phyloP scores from a whole-genome alignment of 1,284 basidiomycete species.

The Sanguinoderma infundibulare region DNA sequence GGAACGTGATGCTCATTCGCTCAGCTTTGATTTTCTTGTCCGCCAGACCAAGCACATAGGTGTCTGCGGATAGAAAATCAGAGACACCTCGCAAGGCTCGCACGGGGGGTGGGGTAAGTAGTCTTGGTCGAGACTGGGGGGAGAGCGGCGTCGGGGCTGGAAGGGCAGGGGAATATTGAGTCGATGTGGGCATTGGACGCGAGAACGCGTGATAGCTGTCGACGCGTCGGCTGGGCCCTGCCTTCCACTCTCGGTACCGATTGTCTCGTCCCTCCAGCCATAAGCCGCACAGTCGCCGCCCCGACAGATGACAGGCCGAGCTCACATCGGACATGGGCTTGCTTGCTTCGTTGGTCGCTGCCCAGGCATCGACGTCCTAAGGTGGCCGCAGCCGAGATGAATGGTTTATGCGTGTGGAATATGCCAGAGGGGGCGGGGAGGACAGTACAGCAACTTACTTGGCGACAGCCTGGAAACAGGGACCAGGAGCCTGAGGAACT shows the following conservation, averaged over 20 bases:
- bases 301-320: no score
- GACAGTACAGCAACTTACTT: background rate
- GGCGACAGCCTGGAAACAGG: conserved; percentile 2
- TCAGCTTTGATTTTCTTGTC: no score
- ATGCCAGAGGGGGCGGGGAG: background rate
- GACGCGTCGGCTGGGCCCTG: conserved; percentile 3
- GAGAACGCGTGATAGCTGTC: conserved; percentile 21
- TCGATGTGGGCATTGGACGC: conserved; percentile 23
- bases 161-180: conserved; percentile 3
- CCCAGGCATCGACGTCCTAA: no score
- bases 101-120: no score
- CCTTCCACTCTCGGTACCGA: conserved; percentile 15
- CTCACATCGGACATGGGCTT: no score
- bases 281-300: background rate
- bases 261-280: background rate
- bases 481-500: background rate
- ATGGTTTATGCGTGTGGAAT: no score
- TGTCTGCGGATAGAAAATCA: no score
- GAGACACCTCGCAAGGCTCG: no score
- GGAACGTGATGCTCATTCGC: no score
- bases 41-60: no score
- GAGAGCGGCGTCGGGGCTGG: background rate
- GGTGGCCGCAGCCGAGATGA: no score
- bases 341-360: no score
- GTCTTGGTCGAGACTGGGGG: background rate